Conservation (phyloP, 441 rosid genomes). For the Omphalea diandra region DNA sequence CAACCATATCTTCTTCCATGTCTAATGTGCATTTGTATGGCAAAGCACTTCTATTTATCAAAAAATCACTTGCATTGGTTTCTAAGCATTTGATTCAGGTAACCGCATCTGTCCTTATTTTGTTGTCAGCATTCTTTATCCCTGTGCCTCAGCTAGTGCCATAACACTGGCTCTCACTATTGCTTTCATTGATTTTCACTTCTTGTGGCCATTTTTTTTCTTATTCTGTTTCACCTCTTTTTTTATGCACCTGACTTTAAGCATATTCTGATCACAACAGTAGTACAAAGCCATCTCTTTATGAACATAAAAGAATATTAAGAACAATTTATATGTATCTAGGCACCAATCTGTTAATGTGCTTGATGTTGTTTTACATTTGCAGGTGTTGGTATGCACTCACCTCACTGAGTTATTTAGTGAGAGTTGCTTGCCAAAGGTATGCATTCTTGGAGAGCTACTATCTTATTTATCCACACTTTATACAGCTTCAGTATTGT, state of each 20-base stretch:
- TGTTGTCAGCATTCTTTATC: not conserved
- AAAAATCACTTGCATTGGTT: constrained; percentile 1
- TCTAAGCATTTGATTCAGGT: not conserved
- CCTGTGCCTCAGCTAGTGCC: not conserved
- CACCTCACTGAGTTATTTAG: constrained; percentile 81
- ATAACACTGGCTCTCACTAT: not conserved
- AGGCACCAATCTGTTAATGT: not conserved
- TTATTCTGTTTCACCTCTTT: not conserved
- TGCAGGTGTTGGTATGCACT: constrained; percentile 86
- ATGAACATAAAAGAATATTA: not conserved
- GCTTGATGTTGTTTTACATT: not conserved
- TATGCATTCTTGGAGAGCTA: constrained; percentile 32
- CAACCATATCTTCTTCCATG: not conserved
- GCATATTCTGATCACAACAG: not conserved
- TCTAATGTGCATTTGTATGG: not conserved
- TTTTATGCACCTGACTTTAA: not conserved
- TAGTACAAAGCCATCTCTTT: not conserved
- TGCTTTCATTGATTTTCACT: not conserved
- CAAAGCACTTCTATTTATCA: not conserved
- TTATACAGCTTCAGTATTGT: constrained; percentile 1
- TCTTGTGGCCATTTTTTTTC: not conserved
- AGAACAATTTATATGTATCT: not conserved
- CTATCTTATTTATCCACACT: constrained; percentile 15
- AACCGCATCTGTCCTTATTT: not conserved
- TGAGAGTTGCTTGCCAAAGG: constrained; percentile 78